Evolutionary conservation across 306 rosid genomes (phyloP).

Genomic region (Cajanus cajan): DNA sequence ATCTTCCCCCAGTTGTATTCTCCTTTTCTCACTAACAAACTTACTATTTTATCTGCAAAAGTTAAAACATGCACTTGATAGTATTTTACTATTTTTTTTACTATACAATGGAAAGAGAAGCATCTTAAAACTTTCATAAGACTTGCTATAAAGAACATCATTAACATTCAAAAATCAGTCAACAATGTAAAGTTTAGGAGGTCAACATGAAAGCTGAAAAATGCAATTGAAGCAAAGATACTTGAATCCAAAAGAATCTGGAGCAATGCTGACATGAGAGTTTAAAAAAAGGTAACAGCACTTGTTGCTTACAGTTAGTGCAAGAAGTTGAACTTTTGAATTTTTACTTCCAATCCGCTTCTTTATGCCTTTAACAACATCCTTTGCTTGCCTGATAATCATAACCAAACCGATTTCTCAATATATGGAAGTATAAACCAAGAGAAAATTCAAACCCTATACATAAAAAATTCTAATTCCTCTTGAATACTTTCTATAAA

Average conservation of each 20-base stretch:
- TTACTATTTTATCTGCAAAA: not conserved
- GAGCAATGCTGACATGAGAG: constrained; percentile 3
- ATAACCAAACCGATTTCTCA: constrained; percentile 28
- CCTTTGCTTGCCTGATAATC: constrained; percentile 86
- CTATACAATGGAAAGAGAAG: not conserved
- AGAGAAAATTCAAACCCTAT: not conserved
- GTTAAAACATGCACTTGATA: not conserved
- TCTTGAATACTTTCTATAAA: not conserved
- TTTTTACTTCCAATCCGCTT: constrained; percentile 90
- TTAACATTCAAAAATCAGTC: not conserved
- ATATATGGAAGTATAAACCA: not conserved
- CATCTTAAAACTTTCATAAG: not conserved
- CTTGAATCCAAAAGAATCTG: not conserved
- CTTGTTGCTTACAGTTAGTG: constrained; percentile 66
- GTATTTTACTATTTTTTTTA: not conserved
- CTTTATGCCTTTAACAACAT: constrained; percentile 86
- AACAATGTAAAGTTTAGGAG: not conserved
- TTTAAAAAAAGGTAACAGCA: not conserved
- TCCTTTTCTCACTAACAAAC: not conserved
- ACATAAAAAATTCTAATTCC: constrained; percentile 20
- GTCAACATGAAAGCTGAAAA: constrained; percentile 17
- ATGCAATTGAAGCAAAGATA: not conserved
- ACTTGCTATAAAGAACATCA: not conserved
- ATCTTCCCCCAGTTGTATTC: not conserved
- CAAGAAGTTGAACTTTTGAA: constrained; percentile 95